phyloP scores from a whole-genome alignment of 2,329 filamentous ascomycete genomes.

The Stachybotrys chlorohalonatus region DNA sequence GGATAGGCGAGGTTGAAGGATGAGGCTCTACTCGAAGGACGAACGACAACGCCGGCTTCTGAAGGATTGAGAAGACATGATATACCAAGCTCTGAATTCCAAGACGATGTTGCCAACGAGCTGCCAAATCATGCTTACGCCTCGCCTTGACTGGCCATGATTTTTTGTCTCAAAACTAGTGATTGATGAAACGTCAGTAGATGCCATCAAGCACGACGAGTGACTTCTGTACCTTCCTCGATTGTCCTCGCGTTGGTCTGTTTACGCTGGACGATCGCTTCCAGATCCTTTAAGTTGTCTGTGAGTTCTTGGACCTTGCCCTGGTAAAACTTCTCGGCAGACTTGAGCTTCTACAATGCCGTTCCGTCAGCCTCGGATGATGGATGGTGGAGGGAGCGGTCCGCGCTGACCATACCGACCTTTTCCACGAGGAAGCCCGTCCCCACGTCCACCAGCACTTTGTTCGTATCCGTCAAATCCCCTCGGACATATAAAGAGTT shows the following conservation, averaged over 20 bases:
- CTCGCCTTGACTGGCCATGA: conserved; percentile 25
- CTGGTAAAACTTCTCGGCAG: conserved; percentile 48
- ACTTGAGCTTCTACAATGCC: conserved; percentile 36
- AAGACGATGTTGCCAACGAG: background rate
- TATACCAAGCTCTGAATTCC: background rate
- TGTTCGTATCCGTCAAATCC: conserved; percentile 61
- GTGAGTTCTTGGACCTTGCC: conserved; percentile 44
- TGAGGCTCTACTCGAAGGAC: background rate
- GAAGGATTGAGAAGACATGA: background rate
- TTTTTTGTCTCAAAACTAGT: conserved; percentile 33
- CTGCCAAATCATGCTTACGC: conserved; percentile 8
- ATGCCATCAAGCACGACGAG: conserved; percentile 12
- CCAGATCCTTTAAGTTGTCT: conserved; percentile 46
- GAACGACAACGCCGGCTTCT: background rate
- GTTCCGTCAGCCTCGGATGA: background rate
- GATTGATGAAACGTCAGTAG: conserved; percentile 15
- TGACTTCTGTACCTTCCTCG: conserved; percentile 59
- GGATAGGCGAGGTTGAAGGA: background rate
- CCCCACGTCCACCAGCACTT: conserved; percentile 83
- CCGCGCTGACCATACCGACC: conserved; percentile 29
- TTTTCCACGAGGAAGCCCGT: conserved; percentile 96
- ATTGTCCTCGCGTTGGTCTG: conserved; percentile 76
- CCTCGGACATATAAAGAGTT: conserved; percentile 92
- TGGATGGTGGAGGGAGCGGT: background rate
- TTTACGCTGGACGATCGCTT: conserved; percentile 57